Base-by-base conservation (phyloP, 1,284 basidiomycete genomes). In the Naganishia albida region DNA sequence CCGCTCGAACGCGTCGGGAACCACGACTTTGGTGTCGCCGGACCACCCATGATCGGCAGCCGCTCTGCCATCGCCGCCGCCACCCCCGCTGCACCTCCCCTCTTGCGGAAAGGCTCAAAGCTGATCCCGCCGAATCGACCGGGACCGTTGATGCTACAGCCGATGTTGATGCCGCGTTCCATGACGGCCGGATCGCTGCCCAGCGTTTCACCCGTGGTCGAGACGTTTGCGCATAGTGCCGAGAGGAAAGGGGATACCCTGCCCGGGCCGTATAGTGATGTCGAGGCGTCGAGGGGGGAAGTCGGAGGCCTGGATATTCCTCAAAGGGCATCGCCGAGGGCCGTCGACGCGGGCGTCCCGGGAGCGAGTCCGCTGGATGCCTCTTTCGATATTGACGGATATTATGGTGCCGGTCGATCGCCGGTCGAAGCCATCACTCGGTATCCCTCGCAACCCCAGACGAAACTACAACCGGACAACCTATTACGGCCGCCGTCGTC, bases 371-470 rank as follows among this genome's bases (percentile, higher is more conserved):
- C 64, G 4, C 44, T 57, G 15, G 63, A 65, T 44, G 20, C 2
- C 20, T 52, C 64, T 3, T 65, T 65, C 28, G 64, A 65, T 46
- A 54, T 65, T 12, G 51, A 44, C 34, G 64, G 64, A 18, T 65
- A 65, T 44, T 65, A 65, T 20, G 64, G 64, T 7, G 40, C 40
- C 10, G 64, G 48, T 18, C 46, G 57, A 50, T 60, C 57, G 20
- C 57, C 57, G 8, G 46, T 40, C 12, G 38, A 60, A 18, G 25
- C 46, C 6, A 38, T 20, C 1, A 25, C 26, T 4, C 34, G 49
- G 34, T 26, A 26, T 18, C 3, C 44, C 10, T 18, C 15, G 30
- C 10, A 34, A 39, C 26, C 34, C 13, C 30, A 18, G 20, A 39
- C 20, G 20, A 7, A 23, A 3, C 23, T 18, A 40, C 25, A 39